Evolutionary conservation across 192 early-diverging fungal genomes (phyloP), one percentile per base, ranked within the genome.

Genomic region (Gigaspora rosea): DNA sequence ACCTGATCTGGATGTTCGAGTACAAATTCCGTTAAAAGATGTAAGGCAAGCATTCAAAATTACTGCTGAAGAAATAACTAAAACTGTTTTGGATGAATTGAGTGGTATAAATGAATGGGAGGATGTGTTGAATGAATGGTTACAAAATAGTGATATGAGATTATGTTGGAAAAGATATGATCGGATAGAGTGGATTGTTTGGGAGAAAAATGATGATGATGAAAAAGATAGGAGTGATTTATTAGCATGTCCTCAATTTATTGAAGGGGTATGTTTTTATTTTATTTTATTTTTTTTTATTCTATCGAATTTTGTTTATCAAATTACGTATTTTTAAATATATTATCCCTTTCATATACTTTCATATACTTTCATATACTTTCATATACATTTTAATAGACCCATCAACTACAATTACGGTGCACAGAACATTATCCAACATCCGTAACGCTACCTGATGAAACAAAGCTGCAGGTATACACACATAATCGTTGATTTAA

Each of bases 81-180:
- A 73, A 32, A 71, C 57, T 4, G 56, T 79, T 5, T 68, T 81
- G 65, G 62, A 80, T 20, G 56, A 81, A 36, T 66, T 84, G 20
- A 77, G 73, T 13, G 78, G 75, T 54, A 75, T 81, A 0, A 69
- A 75, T 0, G 82, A 81, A 48, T 84, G 82, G 82, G 75, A 69
- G 15, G 82, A 84, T 12, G 63, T 84, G 5, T 80, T 84, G 47
- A 72, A 67, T 36, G 22, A 74, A 48, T 81, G 82, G 82, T 49
- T 75, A 22, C 71, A 80, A 36, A 56, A 66, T 56, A 78, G 76
- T 16, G 80, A 84, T 41, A 73, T 84, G 20, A 79, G 77, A 12
- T 79, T 84, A 12, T 84, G 82, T 51, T 84, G 82, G 82, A 84
- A 84, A 27, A 78, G 80, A n/a, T 84, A 81, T 48, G 82, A 84